phyloP scores from a whole-genome alignment of 73 alveolate species.

The Paraurostyla sp. region DNA sequence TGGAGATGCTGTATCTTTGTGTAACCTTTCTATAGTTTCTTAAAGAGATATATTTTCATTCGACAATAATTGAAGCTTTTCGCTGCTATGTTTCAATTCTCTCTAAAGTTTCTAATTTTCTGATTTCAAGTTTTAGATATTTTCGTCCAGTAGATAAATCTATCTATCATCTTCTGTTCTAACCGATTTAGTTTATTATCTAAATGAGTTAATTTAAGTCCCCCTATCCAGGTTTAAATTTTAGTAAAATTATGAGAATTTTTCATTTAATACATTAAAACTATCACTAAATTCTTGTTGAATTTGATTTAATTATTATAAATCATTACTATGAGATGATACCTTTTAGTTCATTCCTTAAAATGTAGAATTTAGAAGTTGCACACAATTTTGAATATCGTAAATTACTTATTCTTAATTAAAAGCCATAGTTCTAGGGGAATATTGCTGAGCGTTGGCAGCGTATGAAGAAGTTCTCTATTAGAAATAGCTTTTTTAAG shows the following conservation, averaged over 20 bases:
- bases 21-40: too few species aligned
- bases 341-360: background rate
- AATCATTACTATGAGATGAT: background rate
- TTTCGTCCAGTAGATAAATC: too few species aligned
- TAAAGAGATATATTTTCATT: background rate
- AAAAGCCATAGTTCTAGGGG: slow-evolving; percentile 15
- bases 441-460: background rate
- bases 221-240: too few species aligned
- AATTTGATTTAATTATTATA: background rate
- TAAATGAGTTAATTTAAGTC: too few species aligned
- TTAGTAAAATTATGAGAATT: too few species aligned
- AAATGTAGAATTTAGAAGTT: background rate
- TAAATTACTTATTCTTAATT: background rate
- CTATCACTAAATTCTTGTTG: background rate
- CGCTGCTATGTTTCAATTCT: background rate
- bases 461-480: too few species aligned
- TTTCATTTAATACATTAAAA: background rate
- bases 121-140: too few species aligned
- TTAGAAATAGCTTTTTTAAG: background rate
- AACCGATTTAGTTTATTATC: too few species aligned
- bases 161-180: too few species aligned
- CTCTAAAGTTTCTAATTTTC: background rate
- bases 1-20: slow-evolving; percentile 13
- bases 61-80: background rate
- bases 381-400: background rate